Evolutionary conservation across 805 yeast genomes (phyloP), one percentile per base, ranked within the genome.

Genomic region (Wickerhamiella musiphila): DNA sequence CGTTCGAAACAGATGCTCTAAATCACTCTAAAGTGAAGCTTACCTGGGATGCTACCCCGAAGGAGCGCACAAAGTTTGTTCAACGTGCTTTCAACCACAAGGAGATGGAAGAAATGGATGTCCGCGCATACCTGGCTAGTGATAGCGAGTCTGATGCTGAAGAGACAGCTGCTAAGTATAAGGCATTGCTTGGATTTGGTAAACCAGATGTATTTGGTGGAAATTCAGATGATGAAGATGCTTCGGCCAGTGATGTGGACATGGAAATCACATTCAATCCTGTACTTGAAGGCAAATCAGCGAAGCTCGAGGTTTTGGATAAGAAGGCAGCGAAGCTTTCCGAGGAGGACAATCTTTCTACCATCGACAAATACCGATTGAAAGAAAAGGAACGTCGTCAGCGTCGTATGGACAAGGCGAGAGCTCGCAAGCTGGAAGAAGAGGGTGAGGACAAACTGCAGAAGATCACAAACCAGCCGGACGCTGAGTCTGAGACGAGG

Each of bases 1-100:
- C 65, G 7, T 90, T 90, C 53, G 78, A 79, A 19, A 90, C 98
- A 3, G 95, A 81, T 56, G 98, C 98, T 0, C 63, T 90, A 37
- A 94, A 90, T 52, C 94, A 83, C 50, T 84, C 96, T 11, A 90
- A 84, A 48, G 98, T 90, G 31, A 84, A 81, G 53, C 63, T 90
- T 43, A 84, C 96, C 1, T 90, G 98, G 98, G 98, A 90, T 54
- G 96, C 86, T 57, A 92, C 96, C 0, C 96, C 98, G 5, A 75
- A 73, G 36, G 95, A 83, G 47, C 69, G 98, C 48, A 53, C 70
- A 12, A 70, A 76, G 36, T 53, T 84, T 33, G 68, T 94, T 1
- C 66, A 77, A 11, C 73, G 76, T 43, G 81, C 83, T 5, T 86
- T 90, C 52, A 71, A 82, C 30, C 90, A 78, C 51, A 73, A 78